Evolutionary conservation across 441 rosid species (phyloP).

Genomic region (Jatropha multifida): DNA sequence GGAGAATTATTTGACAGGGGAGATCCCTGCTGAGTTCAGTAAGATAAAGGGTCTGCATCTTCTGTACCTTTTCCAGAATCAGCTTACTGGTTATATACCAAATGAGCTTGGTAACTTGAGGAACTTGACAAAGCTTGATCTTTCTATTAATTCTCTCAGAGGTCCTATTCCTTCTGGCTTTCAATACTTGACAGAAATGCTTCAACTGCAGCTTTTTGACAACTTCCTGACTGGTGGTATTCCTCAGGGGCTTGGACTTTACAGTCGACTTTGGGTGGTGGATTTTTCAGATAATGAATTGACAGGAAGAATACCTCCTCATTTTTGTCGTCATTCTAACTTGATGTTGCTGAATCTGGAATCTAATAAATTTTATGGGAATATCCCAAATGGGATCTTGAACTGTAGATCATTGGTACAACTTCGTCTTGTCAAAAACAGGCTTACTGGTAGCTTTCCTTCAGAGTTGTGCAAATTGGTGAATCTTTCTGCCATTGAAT

Average conservation of each 20-base stretch:
- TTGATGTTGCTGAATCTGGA: conserved; percentile 75
- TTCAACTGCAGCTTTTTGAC: conserved; percentile 82
- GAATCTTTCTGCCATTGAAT: conserved; percentile 79
- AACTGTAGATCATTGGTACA: conserved; percentile 66
- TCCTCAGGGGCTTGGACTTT: conserved; percentile 71
- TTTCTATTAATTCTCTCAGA: conserved; percentile 71
- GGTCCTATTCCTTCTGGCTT: conserved; percentile 84
- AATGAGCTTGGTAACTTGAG: conserved; percentile 63
- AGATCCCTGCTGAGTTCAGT: conserved; percentile 73
- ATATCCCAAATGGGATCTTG: conserved; percentile 64
- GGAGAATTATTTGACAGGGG: conserved; percentile 71
- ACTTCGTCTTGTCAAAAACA: conserved; percentile 73
- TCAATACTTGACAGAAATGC: conserved; percentile 61
- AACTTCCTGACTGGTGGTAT: conserved; percentile 67
- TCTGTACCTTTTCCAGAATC: conserved; percentile 80
- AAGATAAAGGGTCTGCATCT: conserved; percentile 59
- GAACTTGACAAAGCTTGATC: conserved; percentile 81
- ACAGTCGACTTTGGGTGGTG: conserved; percentile 84
- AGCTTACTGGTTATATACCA: conserved; percentile 80
- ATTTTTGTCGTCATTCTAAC: conserved; percentile 61
- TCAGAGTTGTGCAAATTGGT: conserved; percentile 74
- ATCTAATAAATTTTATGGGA: conserved; percentile 64
- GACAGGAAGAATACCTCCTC: conserved; percentile 81
- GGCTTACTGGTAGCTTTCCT: conserved; percentile 82
- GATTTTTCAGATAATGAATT: conserved; percentile 77